Evolutionary conservation across 2,329 filamentous ascomycete genomes (phyloP), one percentile per base, ranked within the genome.

Genomic region (Diaporthe ampelina): DNA sequence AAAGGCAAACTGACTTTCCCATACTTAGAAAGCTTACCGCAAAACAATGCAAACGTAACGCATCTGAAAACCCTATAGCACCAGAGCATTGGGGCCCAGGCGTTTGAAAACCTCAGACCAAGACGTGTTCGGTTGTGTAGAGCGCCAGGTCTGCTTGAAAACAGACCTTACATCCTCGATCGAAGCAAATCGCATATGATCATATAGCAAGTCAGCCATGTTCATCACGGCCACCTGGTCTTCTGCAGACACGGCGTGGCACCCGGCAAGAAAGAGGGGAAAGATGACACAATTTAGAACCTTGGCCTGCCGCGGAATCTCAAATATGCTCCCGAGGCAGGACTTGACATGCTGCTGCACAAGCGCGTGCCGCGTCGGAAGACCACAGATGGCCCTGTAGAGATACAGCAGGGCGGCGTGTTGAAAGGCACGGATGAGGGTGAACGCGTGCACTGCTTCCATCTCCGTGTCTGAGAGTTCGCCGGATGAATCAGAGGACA

Each of bases 341-440:
- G 80, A 79, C 7, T 81, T 78, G 0, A 84, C 82, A 35, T 83
- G 79, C 48, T 85, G 81, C 29, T 86, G 85, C 0, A 86, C 84
- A 0, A 85, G 78, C 3, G 78, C 79, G 73, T 86, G 84, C 3
- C 78, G 78, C 2, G 82, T 79, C 3, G 83, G 80, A 5, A 86
- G 78, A 0, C 83, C 81, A 70, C 84, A 85, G 4, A 86, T 78
- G 24, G 84, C 84, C 48, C 85, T 79, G 70, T 86, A 86, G 1
- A 86, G 78, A 72, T 85, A 86, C 9, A 86, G 83, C 8, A 85
- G 81, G 0, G 83, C 85, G 0, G 83, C 79, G 40, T 84, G 83
- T 21, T 84, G 83, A 61, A 86, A 86, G 1, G 84, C 81, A 0
- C 81, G 78, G 70, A 84, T 84, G 0, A 84, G 79, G 0, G 80